A percentile compares a stretch with the other conserved stretches of the same genome.
These are phyloP conservation scores for Dendrobium catenatum DNA, from an alignment of 106 monocot species.

Conservation along the genomic window DNA sequence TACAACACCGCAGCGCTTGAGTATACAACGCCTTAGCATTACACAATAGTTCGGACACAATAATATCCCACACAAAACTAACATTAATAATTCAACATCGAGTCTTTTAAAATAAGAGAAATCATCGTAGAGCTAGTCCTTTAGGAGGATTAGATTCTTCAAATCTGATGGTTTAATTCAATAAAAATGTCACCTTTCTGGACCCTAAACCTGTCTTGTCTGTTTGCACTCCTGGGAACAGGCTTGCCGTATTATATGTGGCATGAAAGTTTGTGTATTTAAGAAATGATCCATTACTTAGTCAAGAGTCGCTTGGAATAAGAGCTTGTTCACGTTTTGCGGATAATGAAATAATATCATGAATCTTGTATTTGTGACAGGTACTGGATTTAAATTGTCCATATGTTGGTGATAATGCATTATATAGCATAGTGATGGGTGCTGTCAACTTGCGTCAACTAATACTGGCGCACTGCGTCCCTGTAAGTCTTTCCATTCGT, in stretches of 20 bases:
- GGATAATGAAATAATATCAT: background rate
- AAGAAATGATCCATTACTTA: background rate
- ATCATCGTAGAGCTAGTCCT: no score
- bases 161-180: background rate
- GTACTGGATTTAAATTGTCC: slow-evolving; percentile 46
- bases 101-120: no score
- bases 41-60: no score
- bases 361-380: slow-evolving; percentile 16
- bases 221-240: no score
- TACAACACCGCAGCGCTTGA: no score
- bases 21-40: no score
- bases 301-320: background rate
- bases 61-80: no score
- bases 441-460: slow-evolving; percentile 42
- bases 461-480: slow-evolving; percentile 37
- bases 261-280: background rate
- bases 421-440: slow-evolving; percentile 33
- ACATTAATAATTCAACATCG: no score
- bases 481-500: slow-evolving; percentile 34
- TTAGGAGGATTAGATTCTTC: background rate
- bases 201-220: no score
- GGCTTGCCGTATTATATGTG: no score
- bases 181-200: background rate
- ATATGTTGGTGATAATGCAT: slow-evolving; percentile 32
- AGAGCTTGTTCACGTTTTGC: background rate